Evolutionary conservation across 2,329 filamentous ascomycete species (phyloP), one percentile per base, ranked within the genome.

Genomic region (Fusarium sp.): DNA sequence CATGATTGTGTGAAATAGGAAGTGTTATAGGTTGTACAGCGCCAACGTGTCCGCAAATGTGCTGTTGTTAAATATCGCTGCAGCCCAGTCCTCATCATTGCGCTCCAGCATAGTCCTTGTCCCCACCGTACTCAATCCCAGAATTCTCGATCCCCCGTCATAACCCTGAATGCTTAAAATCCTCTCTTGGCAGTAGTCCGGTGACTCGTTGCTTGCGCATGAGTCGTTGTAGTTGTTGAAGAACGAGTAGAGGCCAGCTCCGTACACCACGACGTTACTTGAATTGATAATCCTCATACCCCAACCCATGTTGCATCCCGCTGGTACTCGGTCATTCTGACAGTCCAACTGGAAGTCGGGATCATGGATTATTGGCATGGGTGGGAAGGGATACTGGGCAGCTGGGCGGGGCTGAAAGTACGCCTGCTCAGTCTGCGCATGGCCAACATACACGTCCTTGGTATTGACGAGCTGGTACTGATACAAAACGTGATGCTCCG

Each of bases 341-440:
- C 75, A 76, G 34, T 61, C 44, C 16, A n/a, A 47, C 39, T 66
- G 52, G 37, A 76, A 76, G 48, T 76, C 37, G 2, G 75, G 75
- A 40, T 76, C 75, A 8, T 62, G 47, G 58, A 85, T 78, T 12
- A 80, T 74, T 1, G 78, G 44, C 18, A 82, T 80, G 1, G 80
- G 72, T 0, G 82, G 75, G 79, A 92, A 92, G 1, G 89, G 91
- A 8, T 81, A 80, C 0, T 85, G 83, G 0, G 90, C 88, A 47
- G 80, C 81, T 0, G 91, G 91, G 74, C 87, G 88, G 27, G 90
- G 88, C 77, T 93, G 91, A 79, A 88, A 92, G 80, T 94, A 94
- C 1, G 91, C 88, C 6, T 91, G 90, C 78, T 93, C 91, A 52
- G 90, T 90, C 76, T 94, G 91, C 50, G 90, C 87, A 72, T 89